These are phyloP conservation scores for Podospora pseudopauciseta DNA, from an alignment of 495 filamentous ascomycete species.

Conservation along the genomic window DNA sequence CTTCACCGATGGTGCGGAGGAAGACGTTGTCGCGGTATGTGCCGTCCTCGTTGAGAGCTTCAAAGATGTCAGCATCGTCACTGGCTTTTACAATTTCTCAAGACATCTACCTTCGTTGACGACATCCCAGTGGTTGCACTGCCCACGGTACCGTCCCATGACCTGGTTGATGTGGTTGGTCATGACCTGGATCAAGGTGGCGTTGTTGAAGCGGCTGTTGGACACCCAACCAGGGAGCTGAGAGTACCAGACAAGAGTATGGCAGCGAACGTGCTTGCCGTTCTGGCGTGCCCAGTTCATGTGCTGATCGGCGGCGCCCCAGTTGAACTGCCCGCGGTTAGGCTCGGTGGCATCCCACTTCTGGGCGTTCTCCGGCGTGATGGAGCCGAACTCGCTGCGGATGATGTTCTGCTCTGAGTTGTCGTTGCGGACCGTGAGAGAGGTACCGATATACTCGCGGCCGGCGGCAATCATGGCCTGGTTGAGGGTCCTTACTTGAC, in stretches of 20 bases:
- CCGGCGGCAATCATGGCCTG: conserved; percentile 30
- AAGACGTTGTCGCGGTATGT: conserved; percentile 40
- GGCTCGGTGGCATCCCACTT: conserved; percentile 51
- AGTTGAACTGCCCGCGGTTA: conserved; percentile 47
- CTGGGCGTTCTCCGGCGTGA: conserved; percentile 57
- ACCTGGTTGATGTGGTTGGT: conserved; percentile 51
- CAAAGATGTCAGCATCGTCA: neutral
- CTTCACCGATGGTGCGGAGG: conserved; percentile 41
- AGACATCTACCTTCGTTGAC: conserved; percentile 46
- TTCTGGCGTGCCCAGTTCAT: conserved; percentile 51
- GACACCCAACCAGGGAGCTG: conserved; percentile 56
- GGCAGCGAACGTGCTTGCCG: conserved; percentile 54
- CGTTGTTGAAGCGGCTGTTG: conserved; percentile 50
- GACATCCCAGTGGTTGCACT: conserved; percentile 50
- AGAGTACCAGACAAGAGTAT: conserved; percentile 60
- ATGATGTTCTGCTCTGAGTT: conserved; percentile 48
- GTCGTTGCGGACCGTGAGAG: conserved; percentile 52
- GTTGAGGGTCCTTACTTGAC: neutral
- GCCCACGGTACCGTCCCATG: conserved; percentile 52
- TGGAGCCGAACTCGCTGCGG: conserved; percentile 52
- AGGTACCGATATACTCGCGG: conserved; percentile 58
- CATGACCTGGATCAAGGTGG: conserved; percentile 45
- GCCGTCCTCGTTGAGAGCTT: conserved; percentile 40
- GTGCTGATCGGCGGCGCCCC: conserved; percentile 48
- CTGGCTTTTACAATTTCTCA: neutral